phyloP scores from a whole-genome alignment of 257 asterid genomes.

The Nicotiana noctiflora region DNA sequence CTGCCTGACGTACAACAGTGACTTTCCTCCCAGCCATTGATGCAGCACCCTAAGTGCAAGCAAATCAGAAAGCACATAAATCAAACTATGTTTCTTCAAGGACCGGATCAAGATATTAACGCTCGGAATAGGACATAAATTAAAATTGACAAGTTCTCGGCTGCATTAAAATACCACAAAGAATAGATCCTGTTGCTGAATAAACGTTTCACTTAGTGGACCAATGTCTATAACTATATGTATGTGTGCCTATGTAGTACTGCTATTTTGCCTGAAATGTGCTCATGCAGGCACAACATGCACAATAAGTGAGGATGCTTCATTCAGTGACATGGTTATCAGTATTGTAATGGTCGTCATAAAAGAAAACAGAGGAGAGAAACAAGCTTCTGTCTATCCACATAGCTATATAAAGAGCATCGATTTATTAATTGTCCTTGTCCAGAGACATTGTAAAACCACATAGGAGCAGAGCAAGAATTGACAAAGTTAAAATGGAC shows the following conservation, averaged over 20 bases:
- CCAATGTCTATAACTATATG: background rate
- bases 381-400: background rate
- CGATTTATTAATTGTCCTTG: background rate
- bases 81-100: background rate
- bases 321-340: conserved; percentile 1
- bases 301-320: background rate
- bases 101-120: background rate
- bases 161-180: background rate
- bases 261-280: background rate
- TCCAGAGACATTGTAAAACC: background rate
- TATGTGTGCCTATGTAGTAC: background rate
- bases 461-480: background rate
- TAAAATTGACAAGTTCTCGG: background rate
- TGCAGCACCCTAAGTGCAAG: conserved; percentile 60
- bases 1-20: conserved; percentile 63
- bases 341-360: background rate
- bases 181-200: background rate
- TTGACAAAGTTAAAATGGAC: background rate
- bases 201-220: background rate
- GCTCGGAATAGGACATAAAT: background rate
- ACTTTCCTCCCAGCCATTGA: conserved; percentile 73
- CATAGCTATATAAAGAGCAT: background rate
- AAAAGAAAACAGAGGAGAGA: background rate
- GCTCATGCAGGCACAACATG: background rate
- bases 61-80: background rate